Evolutionary conservation across 2,329 filamentous ascomycete genomes (phyloP), one percentile per base, ranked within the genome.

Genomic region (Botrytis galanthina): DNA sequence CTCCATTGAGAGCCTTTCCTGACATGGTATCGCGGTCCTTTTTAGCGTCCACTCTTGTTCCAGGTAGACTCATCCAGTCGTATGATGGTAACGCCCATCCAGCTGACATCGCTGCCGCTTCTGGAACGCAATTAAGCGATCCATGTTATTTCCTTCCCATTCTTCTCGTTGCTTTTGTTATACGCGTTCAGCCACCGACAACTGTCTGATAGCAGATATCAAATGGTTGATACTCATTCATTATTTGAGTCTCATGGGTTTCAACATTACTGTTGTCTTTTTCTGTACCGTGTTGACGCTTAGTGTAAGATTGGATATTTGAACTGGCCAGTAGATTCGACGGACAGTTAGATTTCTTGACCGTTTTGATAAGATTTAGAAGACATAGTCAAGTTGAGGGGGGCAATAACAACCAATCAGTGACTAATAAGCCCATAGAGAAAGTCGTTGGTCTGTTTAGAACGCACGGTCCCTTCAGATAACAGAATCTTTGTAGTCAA

Each of bases 1-100:
- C 4, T n/a, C 3, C 10, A n/a, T n/a, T n/a, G 26, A 14, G 2
- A n/a, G 1, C 1, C n/a, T 14, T 14, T 3, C 0, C 1, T 7
- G 0, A 16, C 0, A n/a, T n/a, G 48, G 26, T 54, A 26, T 10
- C 4, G 22, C 26, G 22, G 22, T 26, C 9, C 5, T 10, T 26
- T 2, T 14, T 51, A 1, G 46, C 10, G 16, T 26, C 26, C 46
- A 10, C 4, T 48, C 22, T 48, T 20, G 20, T 48, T 26, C 46
- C 46, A 48, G 46, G 20, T 10, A 22, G 44, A 48, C 46, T 26
- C 20, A 10, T 8, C 46, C 46, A 51, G 22, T 26, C 5, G 46
- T 12, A 6, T 51, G 9, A 26, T 51, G 46, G 46, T 51, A 26
- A 26, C 4, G 9, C 3, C 22, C 18, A 46, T 46, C 44, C 44